phyloP scores from a whole-genome alignment of 768 basidiomycete genomes.

The Xerocomus spinulosus region DNA sequence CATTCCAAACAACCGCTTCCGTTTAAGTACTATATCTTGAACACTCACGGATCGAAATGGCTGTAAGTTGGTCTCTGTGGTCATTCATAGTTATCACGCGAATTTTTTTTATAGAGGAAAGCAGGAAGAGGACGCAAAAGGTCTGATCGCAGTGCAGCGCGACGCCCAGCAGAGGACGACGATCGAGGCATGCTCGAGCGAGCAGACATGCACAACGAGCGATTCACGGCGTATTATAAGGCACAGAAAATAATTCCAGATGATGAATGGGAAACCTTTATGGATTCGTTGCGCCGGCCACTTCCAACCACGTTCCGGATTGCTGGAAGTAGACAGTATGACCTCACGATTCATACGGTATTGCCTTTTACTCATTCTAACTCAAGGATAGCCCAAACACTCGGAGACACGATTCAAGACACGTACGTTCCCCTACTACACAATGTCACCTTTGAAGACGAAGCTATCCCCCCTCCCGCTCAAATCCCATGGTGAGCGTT shows the following conservation, averaged over 20 bases:
- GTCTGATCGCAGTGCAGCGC: slow-evolving; percentile 10
- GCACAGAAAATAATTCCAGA: slow-evolving; percentile 72
- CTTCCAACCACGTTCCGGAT: slow-evolving; percentile 94
- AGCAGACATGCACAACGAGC: slow-evolving; percentile 65
- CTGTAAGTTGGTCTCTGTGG: slow-evolving; percentile 9
- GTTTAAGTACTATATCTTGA: neutral
- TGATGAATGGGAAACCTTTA: slow-evolving; percentile 74
- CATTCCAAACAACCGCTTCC: slow-evolving; percentile 28
- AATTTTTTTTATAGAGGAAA: slow-evolving; percentile 11
- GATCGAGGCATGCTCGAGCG: slow-evolving; percentile 54
- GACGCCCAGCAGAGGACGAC: slow-evolving; percentile 22
- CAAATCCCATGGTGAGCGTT: slow-evolving; percentile 75
- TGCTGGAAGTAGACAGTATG: slow-evolving; percentile 80
- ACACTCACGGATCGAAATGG: slow-evolving; percentile 12
- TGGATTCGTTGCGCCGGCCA: slow-evolving; percentile 60
- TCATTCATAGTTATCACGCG: neutral
- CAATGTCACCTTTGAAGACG: slow-evolving; percentile 71
- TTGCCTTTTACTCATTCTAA: slow-evolving; percentile 3
- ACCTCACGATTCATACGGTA: neutral
- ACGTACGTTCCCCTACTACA: slow-evolving; percentile 75
- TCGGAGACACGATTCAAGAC: slow-evolving; percentile 75
- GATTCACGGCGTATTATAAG: slow-evolving; percentile 64
- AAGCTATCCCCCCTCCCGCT: slow-evolving; percentile 69
- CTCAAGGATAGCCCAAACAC: slow-evolving; percentile 57
- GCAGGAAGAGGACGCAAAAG: slow-evolving; percentile 12